phyloP scores from a whole-genome alignment of 257 asterid species.

The Plantago ovata region DNA sequence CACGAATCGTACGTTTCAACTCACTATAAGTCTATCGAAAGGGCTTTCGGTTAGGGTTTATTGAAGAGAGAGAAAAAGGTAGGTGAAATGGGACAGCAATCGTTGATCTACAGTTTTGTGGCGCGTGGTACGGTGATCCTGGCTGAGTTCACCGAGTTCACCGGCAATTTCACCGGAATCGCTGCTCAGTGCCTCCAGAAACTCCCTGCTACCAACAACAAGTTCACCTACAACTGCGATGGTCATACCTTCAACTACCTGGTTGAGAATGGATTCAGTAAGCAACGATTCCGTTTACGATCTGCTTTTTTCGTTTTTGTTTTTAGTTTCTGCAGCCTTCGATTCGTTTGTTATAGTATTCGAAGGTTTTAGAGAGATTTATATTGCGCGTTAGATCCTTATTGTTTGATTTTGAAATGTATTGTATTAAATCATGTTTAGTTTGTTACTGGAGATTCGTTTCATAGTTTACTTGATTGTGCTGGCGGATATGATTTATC shows the following conservation, averaged over 20 bases:
- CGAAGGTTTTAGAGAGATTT: background rate
- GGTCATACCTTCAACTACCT: conserved; percentile 48
- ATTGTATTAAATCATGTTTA: too few species aligned
- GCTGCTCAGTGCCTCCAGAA: conserved; percentile 50
- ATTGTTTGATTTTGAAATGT: too few species aligned
- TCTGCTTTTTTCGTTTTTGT: conserved; percentile 13
- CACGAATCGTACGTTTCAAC: background rate
- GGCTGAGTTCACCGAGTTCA: conserved; percentile 44
- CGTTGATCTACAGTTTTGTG: conserved; percentile 49
- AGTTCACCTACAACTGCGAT: conserved; percentile 48
- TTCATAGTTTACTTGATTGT: too few species aligned
- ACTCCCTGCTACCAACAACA: conserved; percentile 46
- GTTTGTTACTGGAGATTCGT: too few species aligned
- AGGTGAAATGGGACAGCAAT: conserved; percentile 41
- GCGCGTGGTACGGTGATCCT: conserved; percentile 49
- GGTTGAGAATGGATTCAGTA: conserved; percentile 48
- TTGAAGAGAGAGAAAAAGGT: conserved; percentile 9
- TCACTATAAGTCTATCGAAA: background rate
- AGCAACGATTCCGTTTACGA: conserved; percentile 18
- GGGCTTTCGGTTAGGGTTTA: too few species aligned
- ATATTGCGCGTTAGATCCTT: too few species aligned
- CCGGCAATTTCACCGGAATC: conserved; percentile 44
- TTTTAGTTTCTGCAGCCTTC: conserved; percentile 15
- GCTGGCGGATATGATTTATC: too few species aligned
- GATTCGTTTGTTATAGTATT: background rate